Conservation (phyloP, 352 stramenopile genomes). For the Globisporangium lucens region DNA sequence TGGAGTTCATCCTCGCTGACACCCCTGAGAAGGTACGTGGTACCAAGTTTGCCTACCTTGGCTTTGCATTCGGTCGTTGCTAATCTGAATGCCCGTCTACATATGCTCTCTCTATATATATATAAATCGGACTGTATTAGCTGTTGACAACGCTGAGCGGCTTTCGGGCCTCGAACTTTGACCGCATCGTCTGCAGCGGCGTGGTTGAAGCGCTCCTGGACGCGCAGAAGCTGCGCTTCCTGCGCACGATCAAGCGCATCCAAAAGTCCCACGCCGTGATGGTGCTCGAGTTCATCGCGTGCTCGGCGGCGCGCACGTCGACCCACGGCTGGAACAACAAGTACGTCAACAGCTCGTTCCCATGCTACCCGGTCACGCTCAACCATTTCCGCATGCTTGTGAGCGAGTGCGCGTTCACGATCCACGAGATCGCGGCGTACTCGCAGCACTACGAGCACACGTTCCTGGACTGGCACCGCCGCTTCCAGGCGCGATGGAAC, state of each 20-base stretch:
- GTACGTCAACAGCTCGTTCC: conserved; percentile 70
- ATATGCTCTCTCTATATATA: not conserved
- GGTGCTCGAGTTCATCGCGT: conserved; percentile 70
- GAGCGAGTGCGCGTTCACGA: conserved; percentile 51
- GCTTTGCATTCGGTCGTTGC: not conserved
- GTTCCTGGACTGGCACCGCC: conserved; percentile 80
- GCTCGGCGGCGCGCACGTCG: conserved; percentile 54
- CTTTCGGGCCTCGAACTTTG: conserved; percentile 59
- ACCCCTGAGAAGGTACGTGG: conserved; percentile 44
- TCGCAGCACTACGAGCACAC: conserved; percentile 84
- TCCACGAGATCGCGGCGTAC: conserved; percentile 61
- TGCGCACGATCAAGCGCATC: conserved; percentile 66
- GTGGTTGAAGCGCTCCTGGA: conserved; percentile 53
- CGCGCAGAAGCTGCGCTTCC: conserved; percentile 41
- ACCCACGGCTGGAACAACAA: conserved; percentile 84
- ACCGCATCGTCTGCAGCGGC: conserved; percentile 57
- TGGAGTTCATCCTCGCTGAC: conserved; percentile 73
- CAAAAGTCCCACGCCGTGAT: conserved; percentile 46
- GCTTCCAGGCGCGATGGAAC: conserved; percentile 63
- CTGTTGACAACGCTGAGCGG: conserved; percentile 53
- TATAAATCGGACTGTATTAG: conserved; percentile 15
- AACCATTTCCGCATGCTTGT: conserved; percentile 41
- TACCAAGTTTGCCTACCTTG: not conserved
- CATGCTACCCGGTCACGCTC: conserved; percentile 57
- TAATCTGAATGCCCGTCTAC: no score